A percentile compares a stretch with the other conserved stretches of the same genome.
These are phyloP conservation scores for Saccharata proteae DNA, from an alignment of 2,329 filamentous ascomycete genomes.

Conservation along the genomic window DNA sequence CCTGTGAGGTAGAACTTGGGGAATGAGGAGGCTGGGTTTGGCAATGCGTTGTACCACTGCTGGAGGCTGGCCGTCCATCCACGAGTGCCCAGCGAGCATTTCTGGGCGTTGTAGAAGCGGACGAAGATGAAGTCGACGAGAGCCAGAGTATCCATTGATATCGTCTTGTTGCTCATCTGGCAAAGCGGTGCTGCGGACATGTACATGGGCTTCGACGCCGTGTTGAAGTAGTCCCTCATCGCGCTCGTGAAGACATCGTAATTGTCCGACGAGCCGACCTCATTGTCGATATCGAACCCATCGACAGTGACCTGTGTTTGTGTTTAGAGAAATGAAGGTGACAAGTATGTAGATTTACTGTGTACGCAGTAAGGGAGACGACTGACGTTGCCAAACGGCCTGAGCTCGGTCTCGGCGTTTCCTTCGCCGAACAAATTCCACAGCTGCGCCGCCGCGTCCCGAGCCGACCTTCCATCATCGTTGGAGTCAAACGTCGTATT, in stretches of 20 bases:
- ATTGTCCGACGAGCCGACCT: conserved; percentile 5
- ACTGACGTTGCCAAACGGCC: conserved; percentile 1
- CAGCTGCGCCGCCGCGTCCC: conserved; percentile 1
- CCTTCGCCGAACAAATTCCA: conserved; percentile 5
- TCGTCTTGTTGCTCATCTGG: conserved; percentile 1
- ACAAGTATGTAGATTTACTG: too few species aligned
- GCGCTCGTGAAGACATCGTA: conserved; percentile 5
- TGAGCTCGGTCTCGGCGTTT: background rate
- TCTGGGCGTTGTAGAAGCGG: conserved; percentile 7
- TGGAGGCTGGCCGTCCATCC: background rate
- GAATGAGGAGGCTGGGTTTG: background rate
- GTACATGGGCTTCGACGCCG: conserved; percentile 5
- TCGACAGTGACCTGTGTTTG: conserved; percentile 4
- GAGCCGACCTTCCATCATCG: background rate
- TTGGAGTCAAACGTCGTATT: conserved; percentile 4
- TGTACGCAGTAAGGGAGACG: too few species aligned
- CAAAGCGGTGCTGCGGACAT: conserved; percentile 5
- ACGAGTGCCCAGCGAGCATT: conserved; percentile 4
- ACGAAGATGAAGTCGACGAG: conserved; percentile 7
- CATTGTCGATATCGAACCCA: conserved; percentile 7
- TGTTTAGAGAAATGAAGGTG: too few species aligned
- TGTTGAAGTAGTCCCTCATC: background rate
- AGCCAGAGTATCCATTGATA: conserved; percentile 1
- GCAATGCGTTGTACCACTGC: conserved; percentile 3
- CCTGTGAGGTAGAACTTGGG: conserved; percentile 4